A percentile compares a stretch with the other conserved stretches of the same genome.
Evolutionary conservation across 169 alveolate genomes (phyloP).

Genomic region (Babesia ovata): DNA sequence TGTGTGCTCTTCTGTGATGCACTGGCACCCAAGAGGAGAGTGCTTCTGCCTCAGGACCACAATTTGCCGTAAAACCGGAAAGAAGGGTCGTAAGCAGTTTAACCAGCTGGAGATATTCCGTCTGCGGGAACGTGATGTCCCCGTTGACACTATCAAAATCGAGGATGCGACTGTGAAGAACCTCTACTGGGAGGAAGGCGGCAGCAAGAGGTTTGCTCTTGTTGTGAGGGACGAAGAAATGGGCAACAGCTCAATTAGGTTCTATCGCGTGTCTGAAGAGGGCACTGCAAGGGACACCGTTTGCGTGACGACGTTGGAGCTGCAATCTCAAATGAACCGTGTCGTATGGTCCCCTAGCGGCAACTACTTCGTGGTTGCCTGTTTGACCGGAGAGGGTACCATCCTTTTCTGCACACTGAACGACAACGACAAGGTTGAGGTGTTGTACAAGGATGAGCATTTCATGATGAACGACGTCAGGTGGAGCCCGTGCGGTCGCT

Average conservation of each 20-base stretch:
- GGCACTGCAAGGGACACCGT: conserved; percentile 78
- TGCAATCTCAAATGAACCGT: conserved; percentile 77
- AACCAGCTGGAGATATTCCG: conserved; percentile 87
- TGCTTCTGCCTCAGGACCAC: conserved; percentile 86
- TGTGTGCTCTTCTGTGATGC: conserved; percentile 84
- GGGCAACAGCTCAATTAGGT: conserved; percentile 82
- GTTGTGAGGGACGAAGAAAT: conserved; percentile 86
- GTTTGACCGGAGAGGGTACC: conserved; percentile 83
- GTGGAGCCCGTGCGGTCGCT: conserved; percentile 89
- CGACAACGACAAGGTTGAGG: conserved; percentile 85
- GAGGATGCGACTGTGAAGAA: conserved; percentile 86
- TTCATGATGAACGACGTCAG: conserved; percentile 81
- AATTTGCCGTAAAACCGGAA: conserved; percentile 84
- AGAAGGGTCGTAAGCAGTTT: conserved; percentile 83
- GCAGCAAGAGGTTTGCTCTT: conserved; percentile 83
- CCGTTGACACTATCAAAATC: conserved; percentile 88
- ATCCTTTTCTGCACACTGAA: conserved; percentile 82
- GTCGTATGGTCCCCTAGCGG: conserved; percentile 89
- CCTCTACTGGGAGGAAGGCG: conserved; percentile 86
- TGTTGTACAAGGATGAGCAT: conserved; percentile 86
- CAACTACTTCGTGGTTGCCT: conserved; percentile 83
- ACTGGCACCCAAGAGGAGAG: conserved; percentile 90
- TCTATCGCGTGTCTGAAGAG: conserved; percentile 84
- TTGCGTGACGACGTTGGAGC: conserved; percentile 77
- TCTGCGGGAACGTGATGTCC: conserved; percentile 85